These are phyloP conservation scores for Suillus decipiens DNA, from an alignment of 768 basidiomycete genomes.

Conservation along the genomic window DNA sequence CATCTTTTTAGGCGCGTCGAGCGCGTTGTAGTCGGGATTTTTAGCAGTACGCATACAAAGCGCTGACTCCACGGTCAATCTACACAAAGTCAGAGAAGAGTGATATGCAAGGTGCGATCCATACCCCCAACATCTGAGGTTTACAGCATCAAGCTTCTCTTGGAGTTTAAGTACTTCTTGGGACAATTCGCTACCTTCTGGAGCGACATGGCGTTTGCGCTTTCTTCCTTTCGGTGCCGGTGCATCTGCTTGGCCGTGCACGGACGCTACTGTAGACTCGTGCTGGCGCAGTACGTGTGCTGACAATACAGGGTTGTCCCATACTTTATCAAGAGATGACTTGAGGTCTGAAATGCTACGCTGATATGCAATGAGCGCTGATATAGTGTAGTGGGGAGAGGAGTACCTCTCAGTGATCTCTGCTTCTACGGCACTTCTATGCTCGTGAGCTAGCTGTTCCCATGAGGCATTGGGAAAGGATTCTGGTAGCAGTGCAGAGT, in stretches of 20 bases:
- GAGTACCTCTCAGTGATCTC: constrained; percentile 45
- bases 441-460: constrained; percentile 27
- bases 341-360: constrained; percentile 58
- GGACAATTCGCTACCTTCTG: constrained; percentile 31
- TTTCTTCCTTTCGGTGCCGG: constrained; percentile 29
- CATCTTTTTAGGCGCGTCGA: constrained; percentile 33
- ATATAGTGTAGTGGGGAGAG: neutral
- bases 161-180: constrained; percentile 52
- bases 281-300: constrained; percentile 57
- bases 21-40: constrained; percentile 66
- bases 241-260: constrained; percentile 37
- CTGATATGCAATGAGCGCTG: constrained; percentile 7
- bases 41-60: constrained; percentile 65
- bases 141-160: constrained; percentile 48
- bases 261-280: constrained; percentile 43
- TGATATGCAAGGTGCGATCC: constrained; percentile 23
- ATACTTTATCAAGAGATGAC: constrained; percentile 43
- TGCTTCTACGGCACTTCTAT: constrained; percentile 33
- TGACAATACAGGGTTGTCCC: constrained; percentile 58
- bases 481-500: constrained; percentile 12
- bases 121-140: constrained; percentile 65
- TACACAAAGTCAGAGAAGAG: constrained; percentile 25
- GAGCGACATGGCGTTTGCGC: constrained; percentile 35
- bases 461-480: constrained; percentile 21
- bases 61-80: constrained; percentile 53